Base-by-base conservation (phyloP, 1,139 yeast species). In the Scheffersomyces lignicola region DNA sequence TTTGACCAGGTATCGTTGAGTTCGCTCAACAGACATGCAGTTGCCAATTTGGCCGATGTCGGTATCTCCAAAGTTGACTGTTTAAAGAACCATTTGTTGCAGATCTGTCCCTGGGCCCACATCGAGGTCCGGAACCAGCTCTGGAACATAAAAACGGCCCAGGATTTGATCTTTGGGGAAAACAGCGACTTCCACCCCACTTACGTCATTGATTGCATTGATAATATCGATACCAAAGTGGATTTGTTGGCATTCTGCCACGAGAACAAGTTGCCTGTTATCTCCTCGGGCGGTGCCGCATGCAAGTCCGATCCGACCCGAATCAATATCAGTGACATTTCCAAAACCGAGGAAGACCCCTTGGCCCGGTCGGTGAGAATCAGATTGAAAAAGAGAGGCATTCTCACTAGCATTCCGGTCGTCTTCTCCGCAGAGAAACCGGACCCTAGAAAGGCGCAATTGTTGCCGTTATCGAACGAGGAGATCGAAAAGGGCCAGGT, bases 271-370 rank as follows among this genome's bases (percentile, higher is more conserved):
- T 57, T 90, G 27, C 76, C 76, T 12, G 83, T 88, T 18, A 76
- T 92, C 31, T 82, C 95, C 3, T 86, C 96, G 0, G 95, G 95
- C 77, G 98, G 98, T 16, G 97, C 98, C 1, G 96, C 96, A 6
- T 84, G 96, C 50, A 70, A 70, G 43, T 62, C 73, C 4, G 76
- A 70, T 45, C 75, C 76, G 6, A 65, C 76, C 12, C 52, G 76
- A 39, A 60, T 70, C 34, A 70, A 70, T 45, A 54, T 70, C 12
- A 60, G 67, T 11, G 76, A 70, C 41, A 64, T 70, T 30, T 65
- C 72, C 43, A 69, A 66, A 42, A 62, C 98, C 0, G 94, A 85
- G 50, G 98, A 92, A 60, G 98, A 92, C 56, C 95, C 97, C 3
- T 69, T 92, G 37, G 85, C 96, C n/a, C 76, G 95, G 45, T 67